Percentiles rank a stretch among this genome's conserved stretches.
Evolutionary conservation across 176 grass and related monocot genomes (phyloP).

Genomic region (Phyllostachys edulis): DNA sequence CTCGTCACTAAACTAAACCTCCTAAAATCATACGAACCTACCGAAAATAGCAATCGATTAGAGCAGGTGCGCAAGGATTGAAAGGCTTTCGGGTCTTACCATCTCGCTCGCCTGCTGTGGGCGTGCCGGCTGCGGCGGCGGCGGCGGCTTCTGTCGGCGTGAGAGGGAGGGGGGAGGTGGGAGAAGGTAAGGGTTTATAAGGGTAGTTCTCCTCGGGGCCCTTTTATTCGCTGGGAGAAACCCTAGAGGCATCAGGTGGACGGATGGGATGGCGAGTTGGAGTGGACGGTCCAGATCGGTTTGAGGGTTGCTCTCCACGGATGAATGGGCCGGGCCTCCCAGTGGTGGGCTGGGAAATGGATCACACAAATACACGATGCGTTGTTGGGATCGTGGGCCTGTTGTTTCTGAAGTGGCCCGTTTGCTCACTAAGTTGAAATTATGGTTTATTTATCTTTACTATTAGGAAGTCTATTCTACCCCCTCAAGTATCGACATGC

Average conservation of each 20-base stretch:
- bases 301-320: neutral
- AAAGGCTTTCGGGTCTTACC: conserved; percentile 25
- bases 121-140: neutral
- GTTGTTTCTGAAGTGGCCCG: neutral
- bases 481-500: too few species aligned
- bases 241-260: neutral
- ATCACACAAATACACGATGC: neutral
- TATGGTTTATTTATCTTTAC: too few species aligned
- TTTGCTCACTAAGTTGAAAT: too few species aligned
- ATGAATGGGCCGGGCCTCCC: neutral
- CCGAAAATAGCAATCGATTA: neutral
- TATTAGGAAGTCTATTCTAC: too few species aligned
- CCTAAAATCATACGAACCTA: neutral
- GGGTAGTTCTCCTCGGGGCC: neutral
- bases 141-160: conserved; percentile 14
- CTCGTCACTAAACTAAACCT: neutral
- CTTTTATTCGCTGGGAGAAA: neutral
- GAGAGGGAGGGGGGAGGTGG: conserved; percentile 1
- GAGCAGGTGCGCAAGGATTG: neutral
- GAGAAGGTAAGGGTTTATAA: neutral
- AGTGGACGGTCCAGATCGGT: conserved; percentile 36
- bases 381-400: neutral
- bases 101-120: conserved; percentile 32
- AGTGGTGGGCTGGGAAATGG: neutral
- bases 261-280: neutral